A percentile compares a stretch with the other conserved stretches of the same genome.
phyloP scores from a whole-genome alignment of 768 basidiomycete genomes.

The Collybia nuda region DNA sequence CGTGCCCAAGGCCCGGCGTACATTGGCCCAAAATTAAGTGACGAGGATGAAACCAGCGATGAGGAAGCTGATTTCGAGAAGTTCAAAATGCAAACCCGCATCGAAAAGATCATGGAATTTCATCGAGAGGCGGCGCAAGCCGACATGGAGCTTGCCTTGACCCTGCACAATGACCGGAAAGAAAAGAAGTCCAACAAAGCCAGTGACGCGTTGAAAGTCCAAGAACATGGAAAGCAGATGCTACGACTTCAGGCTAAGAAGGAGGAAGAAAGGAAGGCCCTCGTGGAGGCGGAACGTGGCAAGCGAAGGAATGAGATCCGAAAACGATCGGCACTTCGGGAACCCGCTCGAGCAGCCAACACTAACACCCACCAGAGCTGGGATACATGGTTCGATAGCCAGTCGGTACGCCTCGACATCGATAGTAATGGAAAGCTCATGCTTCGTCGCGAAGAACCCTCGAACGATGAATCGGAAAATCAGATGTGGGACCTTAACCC shows the following conservation, averaged over 20 bases:
- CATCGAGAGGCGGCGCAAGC: conserved; percentile 42
- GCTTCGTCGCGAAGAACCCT: conserved; percentile 4
- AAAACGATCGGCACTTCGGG: conserved; percentile 14
- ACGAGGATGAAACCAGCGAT: conserved; percentile 27
- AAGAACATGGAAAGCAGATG: conserved; percentile 39
- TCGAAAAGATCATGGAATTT: conserved; percentile 51
- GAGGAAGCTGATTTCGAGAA: conserved; percentile 39
- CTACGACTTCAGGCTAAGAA: conserved; percentile 40
- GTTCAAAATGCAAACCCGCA: conserved; percentile 45
- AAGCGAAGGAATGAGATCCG: conserved; percentile 31
- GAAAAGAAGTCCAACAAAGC: conserved; percentile 27
- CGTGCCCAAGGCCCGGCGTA: conserved; percentile 27
- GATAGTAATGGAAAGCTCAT: conserved; percentile 11
- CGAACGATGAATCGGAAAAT: conserved; percentile 1
- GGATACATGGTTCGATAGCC: conserved; percentile 10
- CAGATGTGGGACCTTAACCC: conserved; percentile 4
- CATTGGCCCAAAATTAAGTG: conserved; percentile 32
- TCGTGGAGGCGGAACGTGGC: conserved; percentile 38
- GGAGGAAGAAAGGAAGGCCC: conserved; percentile 46
- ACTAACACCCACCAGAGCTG: conserved; percentile 7
- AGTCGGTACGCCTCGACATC: conserved; percentile 11
- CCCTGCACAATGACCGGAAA: conserved; percentile 34
- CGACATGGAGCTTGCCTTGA: conserved; percentile 39
- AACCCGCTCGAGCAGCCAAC: conserved; percentile 6
- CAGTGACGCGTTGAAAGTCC: conserved; percentile 28